Conservation (phyloP, 768 basidiomycete species). For the Mycena kentingensis region DNA sequence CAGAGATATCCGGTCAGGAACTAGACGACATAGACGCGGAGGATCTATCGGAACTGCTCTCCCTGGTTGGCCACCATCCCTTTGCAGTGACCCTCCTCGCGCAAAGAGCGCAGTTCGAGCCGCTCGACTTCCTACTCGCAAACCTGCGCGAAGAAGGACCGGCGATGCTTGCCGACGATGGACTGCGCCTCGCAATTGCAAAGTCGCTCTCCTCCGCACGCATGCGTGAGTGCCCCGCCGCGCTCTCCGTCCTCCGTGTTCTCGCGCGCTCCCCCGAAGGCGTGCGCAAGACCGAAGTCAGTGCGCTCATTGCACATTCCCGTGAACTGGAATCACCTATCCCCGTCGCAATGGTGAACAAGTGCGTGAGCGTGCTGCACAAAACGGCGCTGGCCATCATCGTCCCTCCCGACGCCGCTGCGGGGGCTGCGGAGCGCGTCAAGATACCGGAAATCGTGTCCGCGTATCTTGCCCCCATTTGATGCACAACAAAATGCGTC, state of each 20-base stretch:
- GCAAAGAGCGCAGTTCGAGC: conserved; percentile 20
- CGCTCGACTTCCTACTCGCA: conserved; percentile 16
- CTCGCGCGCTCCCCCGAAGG: conserved; percentile 15
- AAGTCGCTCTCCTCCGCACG: conserved; percentile 15
- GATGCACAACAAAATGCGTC: too few relatives aligned
- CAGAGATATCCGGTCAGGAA: conserved; percentile 15
- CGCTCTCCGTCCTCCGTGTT: conserved; percentile 16
- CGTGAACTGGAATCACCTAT: too few relatives aligned
- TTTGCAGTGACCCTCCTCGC: conserved; percentile 14
- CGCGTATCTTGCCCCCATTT: conserved; percentile 16
- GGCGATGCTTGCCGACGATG: conserved; percentile 15
- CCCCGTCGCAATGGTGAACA: conserved; percentile 17
- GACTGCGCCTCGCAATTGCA: conserved; percentile 13
- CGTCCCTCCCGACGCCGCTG: not conserved
- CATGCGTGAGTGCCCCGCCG: conserved; percentile 18
- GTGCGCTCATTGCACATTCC: conserved; percentile 6
- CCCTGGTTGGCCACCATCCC: conserved; percentile 18
- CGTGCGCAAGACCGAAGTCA: conserved; percentile 14
- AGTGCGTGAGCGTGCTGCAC: conserved; percentile 20
- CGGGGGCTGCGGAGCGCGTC: conserved; percentile 5
- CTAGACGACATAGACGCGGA: conserved; percentile 12
- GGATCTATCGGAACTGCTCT: conserved; percentile 14
- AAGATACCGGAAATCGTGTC: conserved; percentile 17
- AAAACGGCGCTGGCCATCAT: conserved; percentile 12
- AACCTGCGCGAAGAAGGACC: conserved; percentile 17